Evolutionary conservation across 331 rosid genomes (phyloP).

Genomic region (Spiraea crenata): DNA sequence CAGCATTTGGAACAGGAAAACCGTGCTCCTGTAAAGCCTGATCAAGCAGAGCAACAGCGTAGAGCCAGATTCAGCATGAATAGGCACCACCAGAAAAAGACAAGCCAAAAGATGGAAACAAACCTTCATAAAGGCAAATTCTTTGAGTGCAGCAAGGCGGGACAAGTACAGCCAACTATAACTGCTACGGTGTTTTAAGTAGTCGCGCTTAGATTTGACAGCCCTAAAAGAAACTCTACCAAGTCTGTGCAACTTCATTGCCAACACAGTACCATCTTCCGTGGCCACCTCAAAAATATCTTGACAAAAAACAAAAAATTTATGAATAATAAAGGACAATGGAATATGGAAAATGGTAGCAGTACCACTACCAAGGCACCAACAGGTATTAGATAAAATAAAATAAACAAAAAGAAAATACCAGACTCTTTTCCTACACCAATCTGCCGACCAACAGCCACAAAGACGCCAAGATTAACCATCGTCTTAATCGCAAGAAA

Average conservation of each 20-base stretch:
- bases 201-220: slow-evolving; percentile 85
- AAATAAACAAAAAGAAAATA: slow-evolving; percentile 14
- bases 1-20: slow-evolving; percentile 75
- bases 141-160: slow-evolving; percentile 82
- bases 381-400: background rate
- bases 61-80: slow-evolving; percentile 11
- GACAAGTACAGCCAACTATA: slow-evolving; percentile 81
- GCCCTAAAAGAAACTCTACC: slow-evolving; percentile 88
- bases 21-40: slow-evolving; percentile 75
- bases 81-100: too few species aligned
- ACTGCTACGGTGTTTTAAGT: slow-evolving; percentile 72
- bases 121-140: slow-evolving; percentile 87
- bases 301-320: slow-evolving; percentile 20
- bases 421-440: too few species aligned
- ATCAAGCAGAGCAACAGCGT: slow-evolving; percentile 24
- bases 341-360: too few species aligned
- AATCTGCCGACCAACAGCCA: slow-evolving; percentile 74
- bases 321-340: background rate
- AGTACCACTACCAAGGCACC: background rate
- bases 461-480: slow-evolving; percentile 76
- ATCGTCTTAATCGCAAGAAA: slow-evolving; percentile 79
- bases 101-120: background rate
- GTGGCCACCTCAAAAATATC: slow-evolving; percentile 83
- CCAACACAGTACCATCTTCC: slow-evolving; percentile 72
- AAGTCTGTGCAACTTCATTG: slow-evolving; percentile 76